Evolutionary conservation across 148 eudicot genomes (phyloP).

Genomic region (Vaccinium darrowii): DNA sequence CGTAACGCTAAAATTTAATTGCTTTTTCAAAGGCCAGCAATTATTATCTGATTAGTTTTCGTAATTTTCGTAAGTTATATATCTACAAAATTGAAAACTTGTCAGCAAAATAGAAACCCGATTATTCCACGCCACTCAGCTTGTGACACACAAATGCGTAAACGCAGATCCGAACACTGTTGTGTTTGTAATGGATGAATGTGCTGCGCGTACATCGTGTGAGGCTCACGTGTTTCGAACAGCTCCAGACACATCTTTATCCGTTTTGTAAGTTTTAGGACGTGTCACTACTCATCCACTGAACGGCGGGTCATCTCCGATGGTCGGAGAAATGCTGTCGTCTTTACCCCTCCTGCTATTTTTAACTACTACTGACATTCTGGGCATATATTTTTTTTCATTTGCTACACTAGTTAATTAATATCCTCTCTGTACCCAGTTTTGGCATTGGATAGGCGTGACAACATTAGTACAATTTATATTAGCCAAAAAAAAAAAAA

Average conservation of each 20-base stretch:
- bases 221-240: not conserved
- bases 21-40: not conserved
- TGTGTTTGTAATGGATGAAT: not conserved
- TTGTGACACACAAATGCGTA: not conserved
- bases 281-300: not conserved
- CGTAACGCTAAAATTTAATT: not conserved
- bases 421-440: not conserved
- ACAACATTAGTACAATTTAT: not conserved
- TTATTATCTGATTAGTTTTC: not conserved
- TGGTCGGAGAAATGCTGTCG: not conserved
- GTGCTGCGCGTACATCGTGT: not conserved
- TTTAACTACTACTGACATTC: not conserved
- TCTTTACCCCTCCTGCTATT: too few species aligned
- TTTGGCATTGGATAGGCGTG: not conserved
- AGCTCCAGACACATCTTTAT: not conserved
- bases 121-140: not conserved
- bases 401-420: not conserved
- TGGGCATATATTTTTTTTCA: not conserved
- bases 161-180: not conserved
- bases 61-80: not conserved
- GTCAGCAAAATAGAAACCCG: not conserved
- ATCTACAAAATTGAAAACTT: not conserved
- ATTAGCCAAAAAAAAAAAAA: too few species aligned
- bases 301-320: constrained; percentile 2
- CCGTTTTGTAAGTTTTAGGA: not conserved